Evolutionary conservation across 805 yeast genomes (phyloP).

Genomic region (Kuraishia floccosa): DNA sequence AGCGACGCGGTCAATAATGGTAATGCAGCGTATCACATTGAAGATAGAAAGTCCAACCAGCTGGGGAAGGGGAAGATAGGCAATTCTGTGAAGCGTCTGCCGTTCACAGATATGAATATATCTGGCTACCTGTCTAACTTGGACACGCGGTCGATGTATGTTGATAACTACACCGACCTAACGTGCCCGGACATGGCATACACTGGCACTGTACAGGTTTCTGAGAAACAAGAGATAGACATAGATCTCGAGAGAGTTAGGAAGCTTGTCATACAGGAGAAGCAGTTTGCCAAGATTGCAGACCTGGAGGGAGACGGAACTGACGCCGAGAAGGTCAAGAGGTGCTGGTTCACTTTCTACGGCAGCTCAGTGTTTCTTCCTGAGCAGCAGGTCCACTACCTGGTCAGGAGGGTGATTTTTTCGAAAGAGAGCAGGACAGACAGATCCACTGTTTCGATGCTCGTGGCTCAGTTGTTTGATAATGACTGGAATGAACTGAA

Average conservation of each 20-base stretch:
- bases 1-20: too few species aligned
- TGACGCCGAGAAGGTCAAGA: slow-evolving; percentile 1
- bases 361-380: slow-evolving; percentile 22
- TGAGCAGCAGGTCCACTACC: slow-evolving; percentile 28
- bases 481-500: slow-evolving; percentile 24
- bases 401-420: slow-evolving; percentile 24
- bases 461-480: slow-evolving; percentile 21
- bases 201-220: slow-evolving; percentile 1
- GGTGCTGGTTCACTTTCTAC: slow-evolving; percentile 4
- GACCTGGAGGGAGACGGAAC: too few species aligned
- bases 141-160: background rate
- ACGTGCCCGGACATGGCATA: slow-evolving; percentile 1
- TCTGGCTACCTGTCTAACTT: slow-evolving; percentile 1
- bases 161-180: background rate
- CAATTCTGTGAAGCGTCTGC: background rate
- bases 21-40: background rate
- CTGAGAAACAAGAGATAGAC: slow-evolving; percentile 1
- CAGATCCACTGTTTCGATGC: slow-evolving; percentile 3
- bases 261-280: too few species aligned
- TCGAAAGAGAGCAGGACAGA: slow-evolving; percentile 6
- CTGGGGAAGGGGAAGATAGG: background rate
- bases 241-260: slow-evolving; percentile 1
- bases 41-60: background rate
- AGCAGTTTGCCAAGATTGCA: too few species aligned
- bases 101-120: slow-evolving; percentile 1